phyloP scores from a whole-genome alignment of 106 monocot species.

The Phalaenopsis aphrodite region DNA sequence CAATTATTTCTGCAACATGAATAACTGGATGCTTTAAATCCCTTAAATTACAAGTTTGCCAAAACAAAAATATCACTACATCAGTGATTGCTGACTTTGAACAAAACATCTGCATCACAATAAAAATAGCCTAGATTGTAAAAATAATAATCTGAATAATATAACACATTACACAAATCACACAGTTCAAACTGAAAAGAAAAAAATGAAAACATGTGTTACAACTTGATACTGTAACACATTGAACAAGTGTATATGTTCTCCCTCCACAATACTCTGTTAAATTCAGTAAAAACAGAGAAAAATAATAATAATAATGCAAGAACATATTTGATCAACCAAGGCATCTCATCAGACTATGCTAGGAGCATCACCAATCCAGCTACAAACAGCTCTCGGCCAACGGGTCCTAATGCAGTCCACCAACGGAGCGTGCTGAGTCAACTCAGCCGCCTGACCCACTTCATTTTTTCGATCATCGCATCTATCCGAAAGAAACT shows the following conservation, averaged over 20 bases:
- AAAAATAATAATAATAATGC: neutral
- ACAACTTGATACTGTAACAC: neutral
- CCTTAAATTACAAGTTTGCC: no score
- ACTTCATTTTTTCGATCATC: conserved; percentile 6
- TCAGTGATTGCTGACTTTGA: no score
- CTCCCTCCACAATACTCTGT: neutral
- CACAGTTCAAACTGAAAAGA: neutral
- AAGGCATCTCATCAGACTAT: conserved; percentile 43
- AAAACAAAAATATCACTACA: no score
- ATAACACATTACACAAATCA: neutral
- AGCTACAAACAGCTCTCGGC: conserved; percentile 73
- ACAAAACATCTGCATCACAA: no score
- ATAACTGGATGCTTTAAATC: no score
- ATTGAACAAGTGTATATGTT: neutral
- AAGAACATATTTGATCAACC: neutral
- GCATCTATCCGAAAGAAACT: conserved; percentile 47
- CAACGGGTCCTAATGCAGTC: conserved; percentile 96
- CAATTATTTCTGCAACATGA: no score
- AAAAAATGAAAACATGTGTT: neutral
- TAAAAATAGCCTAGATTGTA: neutral
- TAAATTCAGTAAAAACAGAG: neutral
- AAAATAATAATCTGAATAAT: neutral
- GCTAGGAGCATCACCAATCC: conserved; percentile 84
- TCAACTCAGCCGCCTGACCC: conserved; percentile 17
- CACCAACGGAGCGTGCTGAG: conserved; percentile 85